These are phyloP conservation scores for Mollisia scopiformis DNA, from an alignment of 2,329 filamentous ascomycete genomes.

Conservation along the genomic window DNA sequence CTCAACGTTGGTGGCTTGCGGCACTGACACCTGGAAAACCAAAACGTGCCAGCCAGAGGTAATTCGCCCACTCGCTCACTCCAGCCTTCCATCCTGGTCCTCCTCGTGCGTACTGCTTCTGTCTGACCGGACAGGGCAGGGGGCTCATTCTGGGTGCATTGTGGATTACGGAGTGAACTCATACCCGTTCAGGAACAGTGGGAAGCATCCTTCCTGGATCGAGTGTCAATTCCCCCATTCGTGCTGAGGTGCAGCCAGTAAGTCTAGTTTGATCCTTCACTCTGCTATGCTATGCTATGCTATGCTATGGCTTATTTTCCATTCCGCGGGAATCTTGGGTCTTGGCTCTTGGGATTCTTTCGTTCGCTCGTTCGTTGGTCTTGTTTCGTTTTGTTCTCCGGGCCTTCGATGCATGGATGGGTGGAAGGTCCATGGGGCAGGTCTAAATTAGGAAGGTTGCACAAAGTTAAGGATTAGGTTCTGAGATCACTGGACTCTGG, in stretches of 20 bases:
- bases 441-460: neutral
- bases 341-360: too few relatives aligned
- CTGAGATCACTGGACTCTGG: neutral
- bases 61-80: too few relatives aligned
- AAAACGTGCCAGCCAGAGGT: neutral
- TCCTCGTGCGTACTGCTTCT: too few relatives aligned
- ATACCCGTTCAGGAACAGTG: neutral
- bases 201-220: too few relatives aligned
- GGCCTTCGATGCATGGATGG: too few relatives aligned
- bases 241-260: neutral
- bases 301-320: too few relatives aligned
- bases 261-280: neutral
- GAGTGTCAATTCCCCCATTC: neutral
- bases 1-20: neutral
- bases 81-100: too few relatives aligned
- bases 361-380: too few relatives aligned
- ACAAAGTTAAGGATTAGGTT: neutral
- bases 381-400: neutral
- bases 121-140: neutral
- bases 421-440: neutral
- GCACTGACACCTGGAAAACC: neutral
- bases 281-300: neutral
- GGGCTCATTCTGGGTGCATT: neutral
- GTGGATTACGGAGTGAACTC: neutral
- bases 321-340: too few relatives aligned